phyloP scores from a whole-genome alignment of 768 basidiomycete species.

The Amanita thiersii region DNA sequence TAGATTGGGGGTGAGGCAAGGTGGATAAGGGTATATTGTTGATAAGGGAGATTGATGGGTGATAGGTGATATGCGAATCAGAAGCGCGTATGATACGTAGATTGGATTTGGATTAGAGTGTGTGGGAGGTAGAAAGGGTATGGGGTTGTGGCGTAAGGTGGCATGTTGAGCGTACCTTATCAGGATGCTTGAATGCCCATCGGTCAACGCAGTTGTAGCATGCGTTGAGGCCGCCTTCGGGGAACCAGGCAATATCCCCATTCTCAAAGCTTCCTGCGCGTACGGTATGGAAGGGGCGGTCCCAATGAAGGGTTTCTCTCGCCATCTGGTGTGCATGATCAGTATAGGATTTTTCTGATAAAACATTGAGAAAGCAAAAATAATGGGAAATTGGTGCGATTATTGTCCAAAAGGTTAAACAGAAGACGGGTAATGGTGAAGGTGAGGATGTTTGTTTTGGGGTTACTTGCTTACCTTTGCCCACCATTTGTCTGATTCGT shows the following conservation, averaged over 20 bases:
- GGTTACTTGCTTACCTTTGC: conserved; percentile 43
- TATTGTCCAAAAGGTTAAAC: too few species aligned
- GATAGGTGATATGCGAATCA: too few species aligned
- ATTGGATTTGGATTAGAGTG: conserved; percentile 2
- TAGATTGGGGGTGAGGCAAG: too few species aligned
- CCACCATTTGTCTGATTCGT: conserved; percentile 84
- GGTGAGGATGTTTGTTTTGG: too few species aligned
- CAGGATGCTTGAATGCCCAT: conserved; percentile 85
- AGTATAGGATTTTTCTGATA: background rate
- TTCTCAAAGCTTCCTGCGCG: conserved; percentile 73
- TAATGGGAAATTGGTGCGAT: background rate
- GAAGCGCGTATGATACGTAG: background rate
- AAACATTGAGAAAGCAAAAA: background rate
- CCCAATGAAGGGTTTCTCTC: conserved; percentile 73
- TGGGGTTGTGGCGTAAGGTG: background rate
- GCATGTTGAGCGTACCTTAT: conserved; percentile 43
- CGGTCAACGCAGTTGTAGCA: conserved; percentile 98
- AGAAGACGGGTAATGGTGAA: too few species aligned
- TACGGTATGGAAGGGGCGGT: conserved; percentile 84
- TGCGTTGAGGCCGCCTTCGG: conserved; percentile 87
- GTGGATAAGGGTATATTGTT: too few species aligned
- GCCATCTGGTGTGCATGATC: conserved; percentile 56
- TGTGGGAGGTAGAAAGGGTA: background rate
- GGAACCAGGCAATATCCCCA: conserved; percentile 94
- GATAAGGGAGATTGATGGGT: too few species aligned